A percentile compares a stretch with the other conserved stretches of the same genome.
phyloP scores from a whole-genome alignment of 495 filamentous ascomycete species.

The Staphylotrichum tortipilum region DNA sequence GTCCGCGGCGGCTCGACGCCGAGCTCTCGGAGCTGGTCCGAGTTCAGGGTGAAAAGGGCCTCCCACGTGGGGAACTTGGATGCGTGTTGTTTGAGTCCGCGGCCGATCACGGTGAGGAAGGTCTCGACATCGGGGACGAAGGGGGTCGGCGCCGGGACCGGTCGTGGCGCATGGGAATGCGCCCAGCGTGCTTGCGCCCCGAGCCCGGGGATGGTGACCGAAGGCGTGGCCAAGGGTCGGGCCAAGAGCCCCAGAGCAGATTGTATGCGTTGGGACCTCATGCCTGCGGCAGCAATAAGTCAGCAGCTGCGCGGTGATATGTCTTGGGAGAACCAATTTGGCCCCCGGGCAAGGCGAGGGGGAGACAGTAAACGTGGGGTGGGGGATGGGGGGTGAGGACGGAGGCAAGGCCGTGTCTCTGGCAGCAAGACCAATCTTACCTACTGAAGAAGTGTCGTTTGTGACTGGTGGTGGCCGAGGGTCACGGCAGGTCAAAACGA shows the following conservation, averaged over 20 bases:
- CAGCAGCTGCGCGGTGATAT: background rate
- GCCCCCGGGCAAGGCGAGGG: background rate
- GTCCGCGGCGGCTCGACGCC: slow-evolving; percentile 79
- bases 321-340: background rate
- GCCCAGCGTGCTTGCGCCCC: slow-evolving; percentile 24
- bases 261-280: slow-evolving; percentile 24
- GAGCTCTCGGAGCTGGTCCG: slow-evolving; percentile 64
- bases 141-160: slow-evolving; percentile 63
- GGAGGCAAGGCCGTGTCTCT: no score
- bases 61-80: slow-evolving; percentile 84
- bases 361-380: no score
- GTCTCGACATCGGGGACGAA: slow-evolving; percentile 80
- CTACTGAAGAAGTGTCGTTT: slow-evolving; percentile 11
- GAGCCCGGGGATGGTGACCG: slow-evolving; percentile 15
- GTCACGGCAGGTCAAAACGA: slow-evolving; percentile 15
- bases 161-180: slow-evolving; percentile 25
- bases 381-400: no score
- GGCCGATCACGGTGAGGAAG: slow-evolving; percentile 89
- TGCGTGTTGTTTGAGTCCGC: slow-evolving; percentile 67
- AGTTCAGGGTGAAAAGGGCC: slow-evolving; percentile 70
- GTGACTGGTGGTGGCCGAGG: slow-evolving; percentile 2
- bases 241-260: slow-evolving; percentile 25
- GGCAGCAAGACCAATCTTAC: slow-evolving; percentile 10
- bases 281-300: slow-evolving; percentile 12
- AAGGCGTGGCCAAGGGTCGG: slow-evolving; percentile 18